A percentile compares a stretch with the other conserved stretches of the same genome.
phyloP scores from a whole-genome alignment of 2,329 filamentous ascomycete genomes.

The Penicillium sp. region DNA sequence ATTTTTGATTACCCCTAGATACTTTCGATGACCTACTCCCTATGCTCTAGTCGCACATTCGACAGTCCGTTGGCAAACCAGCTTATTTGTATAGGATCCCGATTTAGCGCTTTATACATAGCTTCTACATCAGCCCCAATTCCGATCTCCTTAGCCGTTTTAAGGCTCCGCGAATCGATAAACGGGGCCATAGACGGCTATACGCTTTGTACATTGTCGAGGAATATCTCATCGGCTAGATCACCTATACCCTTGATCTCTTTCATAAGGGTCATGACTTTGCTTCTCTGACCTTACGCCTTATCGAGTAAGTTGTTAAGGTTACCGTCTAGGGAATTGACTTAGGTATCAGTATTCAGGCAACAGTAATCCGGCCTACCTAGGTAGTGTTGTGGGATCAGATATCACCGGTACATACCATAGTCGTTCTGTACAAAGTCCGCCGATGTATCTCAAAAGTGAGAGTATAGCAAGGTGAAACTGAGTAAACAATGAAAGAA shows the following conservation, averaged over 20 bases:
- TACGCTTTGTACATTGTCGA: slow-evolving; percentile 40
- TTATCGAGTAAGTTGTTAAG: slow-evolving; percentile 37
- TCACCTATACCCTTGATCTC: slow-evolving; percentile 45
- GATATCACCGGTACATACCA: slow-evolving; percentile 23
- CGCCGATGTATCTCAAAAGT: slow-evolving; percentile 15
- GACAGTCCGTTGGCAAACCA: slow-evolving; percentile 39
- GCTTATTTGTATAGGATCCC: slow-evolving; percentile 38
- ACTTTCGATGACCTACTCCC: slow-evolving; percentile 11
- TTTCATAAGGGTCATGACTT: slow-evolving; percentile 33
- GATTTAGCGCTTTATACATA: slow-evolving; percentile 30
- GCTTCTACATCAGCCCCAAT: slow-evolving; percentile 35
- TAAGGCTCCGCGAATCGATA: slow-evolving; percentile 39
- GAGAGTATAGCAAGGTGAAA: neutral
- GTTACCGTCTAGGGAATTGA: slow-evolving; percentile 36
- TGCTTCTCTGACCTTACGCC: slow-evolving; percentile 25
- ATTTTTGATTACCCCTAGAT: neutral
- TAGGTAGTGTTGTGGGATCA: neutral
- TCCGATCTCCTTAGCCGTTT: slow-evolving; percentile 39
- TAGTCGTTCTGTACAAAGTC: slow-evolving; percentile 37
- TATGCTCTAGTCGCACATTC: slow-evolving; percentile 36
- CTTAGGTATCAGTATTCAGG: neutral
- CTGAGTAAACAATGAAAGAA: neutral
- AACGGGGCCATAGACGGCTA: slow-evolving; percentile 44
- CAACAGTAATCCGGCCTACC: neutral
- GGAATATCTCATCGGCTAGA: slow-evolving; percentile 43